phyloP scores from a whole-genome alignment of 495 filamentous ascomycete species.

The Filosporella fistucella region DNA sequence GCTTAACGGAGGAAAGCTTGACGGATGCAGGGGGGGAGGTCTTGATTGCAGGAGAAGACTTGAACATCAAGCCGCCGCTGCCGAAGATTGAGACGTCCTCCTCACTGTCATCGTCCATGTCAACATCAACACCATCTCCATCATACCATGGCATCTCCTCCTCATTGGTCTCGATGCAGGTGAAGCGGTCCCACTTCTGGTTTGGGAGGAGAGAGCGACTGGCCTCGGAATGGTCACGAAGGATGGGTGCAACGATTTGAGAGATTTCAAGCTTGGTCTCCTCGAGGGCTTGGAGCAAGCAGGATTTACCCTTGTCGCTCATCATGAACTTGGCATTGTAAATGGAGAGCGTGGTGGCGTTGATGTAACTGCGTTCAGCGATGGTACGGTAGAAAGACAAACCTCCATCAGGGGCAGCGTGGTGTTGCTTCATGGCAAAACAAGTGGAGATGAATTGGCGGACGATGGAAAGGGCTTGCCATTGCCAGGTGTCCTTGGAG shows the following conservation, averaged over 20 bases:
- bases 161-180: slow-evolving; percentile 2
- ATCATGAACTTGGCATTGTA: slow-evolving; percentile 24
- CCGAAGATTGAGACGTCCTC: too few relatives aligned
- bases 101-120: neutral
- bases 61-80: too few relatives aligned
- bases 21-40: too few relatives aligned
- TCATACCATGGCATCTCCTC: slow-evolving; percentile 8
- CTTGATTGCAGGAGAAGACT: too few relatives aligned
- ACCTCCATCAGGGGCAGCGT: slow-evolving; percentile 28
- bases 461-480: slow-evolving; percentile 28
- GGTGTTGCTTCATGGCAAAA: slow-evolving; percentile 16
- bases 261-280: slow-evolving; percentile 10
- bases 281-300: slow-evolving; percentile 1
- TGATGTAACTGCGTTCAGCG: slow-evolving; percentile 21
- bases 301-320: slow-evolving; percentile 13
- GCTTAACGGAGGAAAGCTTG: too few relatives aligned
- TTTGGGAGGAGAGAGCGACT: neutral
- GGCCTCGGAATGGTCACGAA: slow-evolving; percentile 4
- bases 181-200: neutral
- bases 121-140: neutral
- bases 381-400: slow-evolving; percentile 30
- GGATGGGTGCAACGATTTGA: neutral
- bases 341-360: slow-evolving; percentile 5
- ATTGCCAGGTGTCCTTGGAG: slow-evolving; percentile 27
- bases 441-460: slow-evolving; percentile 26